phyloP scores from a whole-genome alignment of 2,329 filamentous ascomycete genomes.

The Epichloe elymi region DNA sequence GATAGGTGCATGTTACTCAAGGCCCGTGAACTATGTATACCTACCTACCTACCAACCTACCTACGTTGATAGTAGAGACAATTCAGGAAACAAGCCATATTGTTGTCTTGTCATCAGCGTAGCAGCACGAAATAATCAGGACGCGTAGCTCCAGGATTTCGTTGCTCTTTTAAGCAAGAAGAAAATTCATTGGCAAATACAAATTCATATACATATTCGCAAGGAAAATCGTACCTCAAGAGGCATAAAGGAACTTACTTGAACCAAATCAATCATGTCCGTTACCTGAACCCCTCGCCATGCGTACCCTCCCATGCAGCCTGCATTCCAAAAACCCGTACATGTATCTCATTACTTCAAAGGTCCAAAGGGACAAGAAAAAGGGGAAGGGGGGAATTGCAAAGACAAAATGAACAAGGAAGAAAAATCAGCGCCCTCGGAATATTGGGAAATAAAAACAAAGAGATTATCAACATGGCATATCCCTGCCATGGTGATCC shows the following conservation, averaged over 20 bases:
- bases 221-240: background rate
- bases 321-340: background rate
- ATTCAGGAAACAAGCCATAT: too few relatives aligned
- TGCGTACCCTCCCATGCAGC: background rate
- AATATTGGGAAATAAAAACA: too few relatives aligned
- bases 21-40: slow-evolving; percentile 14
- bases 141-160: too few relatives aligned
- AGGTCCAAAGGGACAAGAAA: background rate
- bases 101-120: too few relatives aligned
- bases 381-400: background rate
- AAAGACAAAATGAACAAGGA: background rate
- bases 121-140: too few relatives aligned
- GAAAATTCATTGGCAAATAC: background rate
- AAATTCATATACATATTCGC: background rate
- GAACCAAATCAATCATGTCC: background rate
- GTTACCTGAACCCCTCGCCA: background rate
- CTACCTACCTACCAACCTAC: too few relatives aligned
- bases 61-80: too few relatives aligned
- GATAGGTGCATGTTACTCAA: slow-evolving; percentile 27
- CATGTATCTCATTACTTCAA: background rate
- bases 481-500: background rate
- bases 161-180: too few relatives aligned
- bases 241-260: background rate
- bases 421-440: background rate
- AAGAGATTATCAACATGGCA: too few relatives aligned